Evolutionary conservation across 192 early-diverging fungal genomes (phyloP).

Genomic region (Linnemannia schmuckeri): DNA sequence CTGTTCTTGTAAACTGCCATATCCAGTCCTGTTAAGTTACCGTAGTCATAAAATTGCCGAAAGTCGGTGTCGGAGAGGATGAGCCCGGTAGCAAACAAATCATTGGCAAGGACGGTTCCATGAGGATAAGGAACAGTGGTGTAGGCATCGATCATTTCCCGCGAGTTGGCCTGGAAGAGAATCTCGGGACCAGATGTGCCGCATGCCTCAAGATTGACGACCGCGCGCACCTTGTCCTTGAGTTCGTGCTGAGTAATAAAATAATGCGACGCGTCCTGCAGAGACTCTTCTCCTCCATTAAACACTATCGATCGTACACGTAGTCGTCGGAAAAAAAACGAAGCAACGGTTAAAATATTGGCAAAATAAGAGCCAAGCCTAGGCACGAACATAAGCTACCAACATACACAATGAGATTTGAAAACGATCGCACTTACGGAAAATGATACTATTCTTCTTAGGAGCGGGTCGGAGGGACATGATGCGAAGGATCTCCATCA

Average conservation of each 20-base stretch:
- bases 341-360: background rate
- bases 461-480: conserved; percentile 55
- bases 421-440: conserved; percentile 52
- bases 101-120: conserved; percentile 69
- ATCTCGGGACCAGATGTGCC: conserved; percentile 74
- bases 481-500: conserved; percentile 74
- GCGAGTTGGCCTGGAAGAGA: conserved; percentile 80
- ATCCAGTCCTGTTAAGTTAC: conserved; percentile 72
- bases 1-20: conserved; percentile 79
- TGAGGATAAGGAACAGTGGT: conserved; percentile 71
- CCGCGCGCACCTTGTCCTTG: conserved; percentile 66
- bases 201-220: conserved; percentile 80
- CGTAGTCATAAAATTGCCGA: conserved; percentile 78
- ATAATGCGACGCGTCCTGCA: conserved; percentile 79
- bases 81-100: conserved; percentile 67
- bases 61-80: conserved; percentile 82
- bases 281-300: conserved; percentile 75
- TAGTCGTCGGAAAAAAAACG: background rate
- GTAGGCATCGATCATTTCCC: conserved; percentile 75
- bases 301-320: conserved; percentile 10
- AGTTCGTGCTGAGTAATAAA: conserved; percentile 73
- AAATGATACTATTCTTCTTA: conserved; percentile 63
- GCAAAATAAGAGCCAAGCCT: background rate
- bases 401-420: background rate
- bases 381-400: too few relatives aligned